phyloP scores from a whole-genome alignment of 2,329 filamentous ascomycete species.

The Aschersonia sp. region DNA sequence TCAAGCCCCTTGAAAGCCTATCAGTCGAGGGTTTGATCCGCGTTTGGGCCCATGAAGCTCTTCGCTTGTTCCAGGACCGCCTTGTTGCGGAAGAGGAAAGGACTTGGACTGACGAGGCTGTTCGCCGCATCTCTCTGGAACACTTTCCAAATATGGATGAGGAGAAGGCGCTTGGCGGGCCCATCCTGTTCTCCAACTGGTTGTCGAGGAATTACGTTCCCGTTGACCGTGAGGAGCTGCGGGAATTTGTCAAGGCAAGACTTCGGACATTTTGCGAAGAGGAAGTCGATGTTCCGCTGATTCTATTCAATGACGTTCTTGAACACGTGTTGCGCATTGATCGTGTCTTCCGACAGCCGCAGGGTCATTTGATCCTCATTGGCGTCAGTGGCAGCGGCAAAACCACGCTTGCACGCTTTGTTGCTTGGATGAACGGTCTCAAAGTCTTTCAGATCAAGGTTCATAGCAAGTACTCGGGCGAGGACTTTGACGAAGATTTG shows the following conservation, averaged over 20 bases:
- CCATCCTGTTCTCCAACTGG: constrained; percentile 98
- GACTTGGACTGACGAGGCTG: constrained; percentile 83
- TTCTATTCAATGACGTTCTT: constrained; percentile 97
- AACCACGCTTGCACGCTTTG: constrained; percentile 92
- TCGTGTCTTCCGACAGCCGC: constrained; percentile 93
- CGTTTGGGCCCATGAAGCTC: constrained; percentile 95
- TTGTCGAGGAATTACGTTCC: constrained; percentile 97
- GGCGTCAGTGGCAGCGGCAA: constrained; percentile 98
- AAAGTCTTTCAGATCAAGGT: constrained; percentile 99
- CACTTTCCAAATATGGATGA: constrained; percentile 95
- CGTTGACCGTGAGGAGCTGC: constrained; percentile 84
- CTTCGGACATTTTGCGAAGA: constrained; percentile 98
- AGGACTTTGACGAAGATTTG: constrained; percentile 97
- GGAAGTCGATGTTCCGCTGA: constrained; percentile 94
- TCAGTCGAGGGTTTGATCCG: constrained; percentile 83
- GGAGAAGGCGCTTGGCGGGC: constrained; percentile 72
- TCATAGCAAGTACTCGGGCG: constrained; percentile 92
- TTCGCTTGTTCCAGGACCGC: constrained; percentile 94
- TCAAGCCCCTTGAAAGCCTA: constrained; percentile 77
- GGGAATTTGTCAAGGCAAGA: constrained; percentile 94
- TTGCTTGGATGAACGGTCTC: constrained; percentile 99
- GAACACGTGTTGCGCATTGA: constrained; percentile 98
- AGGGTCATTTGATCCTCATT: constrained; percentile 95
- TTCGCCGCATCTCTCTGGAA: constrained; percentile 74
- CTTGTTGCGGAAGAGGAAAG: constrained; percentile 89